A percentile compares a stretch with the other conserved stretches of the same genome.
Conservation (phyloP, 352 stramenopile genomes). For the Thraustotheca clavata region DNA sequence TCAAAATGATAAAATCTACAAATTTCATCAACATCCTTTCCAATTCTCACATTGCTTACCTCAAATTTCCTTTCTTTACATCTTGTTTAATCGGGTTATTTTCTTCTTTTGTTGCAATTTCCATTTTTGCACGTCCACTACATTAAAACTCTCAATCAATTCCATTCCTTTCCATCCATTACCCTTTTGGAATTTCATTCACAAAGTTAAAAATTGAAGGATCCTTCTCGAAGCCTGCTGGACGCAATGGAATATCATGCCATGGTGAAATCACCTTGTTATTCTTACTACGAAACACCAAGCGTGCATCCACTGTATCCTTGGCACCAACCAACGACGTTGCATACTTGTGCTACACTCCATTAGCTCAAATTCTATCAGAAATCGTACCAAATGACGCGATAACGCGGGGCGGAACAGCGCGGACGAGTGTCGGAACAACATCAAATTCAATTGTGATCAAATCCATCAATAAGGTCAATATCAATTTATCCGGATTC, state of each 20-base stretch:
- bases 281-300: not conserved
- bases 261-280: not conserved
- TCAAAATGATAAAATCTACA: constrained; percentile 65
- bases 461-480: no score
- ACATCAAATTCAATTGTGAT: constrained; percentile 9
- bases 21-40: constrained; percentile 35
- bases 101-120: constrained; percentile 86
- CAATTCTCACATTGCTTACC: constrained; percentile 29
- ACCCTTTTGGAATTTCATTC: constrained; percentile 89
- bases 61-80: constrained; percentile 95
- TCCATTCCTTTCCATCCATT: no score
- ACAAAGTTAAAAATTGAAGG: constrained; percentile 87
- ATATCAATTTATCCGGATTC: no score
- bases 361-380: constrained; percentile 23
- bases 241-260: constrained; percentile 19
- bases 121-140: constrained; percentile 85
- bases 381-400: constrained; percentile 25
- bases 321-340: not conserved
- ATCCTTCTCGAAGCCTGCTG: constrained; percentile 16
- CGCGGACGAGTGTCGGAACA: constrained; percentile 21
- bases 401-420: constrained; percentile 21
- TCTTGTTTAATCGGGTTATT: constrained; percentile 97
- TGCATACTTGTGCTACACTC: constrained; percentile 12
- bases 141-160: not conserved
- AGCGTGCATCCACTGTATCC: not conserved